Conservation (phyloP, 148 eudicot genomes). For the Rhododendron henanense region DNA sequence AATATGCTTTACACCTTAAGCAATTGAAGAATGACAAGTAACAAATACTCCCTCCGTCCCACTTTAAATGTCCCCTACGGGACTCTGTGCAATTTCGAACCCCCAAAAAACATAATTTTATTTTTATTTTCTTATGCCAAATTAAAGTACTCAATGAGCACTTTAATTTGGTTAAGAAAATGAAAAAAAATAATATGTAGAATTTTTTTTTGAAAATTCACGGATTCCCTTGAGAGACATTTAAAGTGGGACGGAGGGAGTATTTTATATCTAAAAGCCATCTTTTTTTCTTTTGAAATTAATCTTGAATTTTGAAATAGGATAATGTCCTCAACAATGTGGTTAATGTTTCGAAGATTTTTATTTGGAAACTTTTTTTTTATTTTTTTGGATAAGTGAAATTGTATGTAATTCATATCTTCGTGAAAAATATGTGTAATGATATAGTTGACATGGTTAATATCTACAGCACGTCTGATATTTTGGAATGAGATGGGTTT, state of each 20-base stretch:
- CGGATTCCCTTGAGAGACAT: too few relatives aligned
- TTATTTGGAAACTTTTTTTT: background rate
- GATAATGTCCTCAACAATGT: background rate
- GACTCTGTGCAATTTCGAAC: too few relatives aligned
- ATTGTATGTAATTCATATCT: background rate
- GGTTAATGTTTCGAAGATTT: background rate
- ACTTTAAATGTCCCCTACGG: too few relatives aligned
- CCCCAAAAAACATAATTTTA: too few relatives aligned
- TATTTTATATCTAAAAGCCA: background rate
- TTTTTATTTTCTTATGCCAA: too few relatives aligned
- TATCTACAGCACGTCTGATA: background rate
- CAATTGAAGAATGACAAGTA: background rate
- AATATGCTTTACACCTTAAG: background rate
- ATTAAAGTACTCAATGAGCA: too few relatives aligned
- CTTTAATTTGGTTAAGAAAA: too few relatives aligned
- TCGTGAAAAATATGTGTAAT: background rate
- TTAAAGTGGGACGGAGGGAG: too few relatives aligned
- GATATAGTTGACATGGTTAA: background rate
- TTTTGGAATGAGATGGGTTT: background rate
- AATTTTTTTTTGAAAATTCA: too few relatives aligned
- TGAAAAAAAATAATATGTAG: too few relatives aligned
- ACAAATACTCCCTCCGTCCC: too few relatives aligned
- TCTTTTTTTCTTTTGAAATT: background rate
- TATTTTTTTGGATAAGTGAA: background rate
- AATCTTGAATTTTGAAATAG: background rate